phyloP scores from a whole-genome alignment of 202 grass and related monocot species.

The Zoysia matrella region DNA sequence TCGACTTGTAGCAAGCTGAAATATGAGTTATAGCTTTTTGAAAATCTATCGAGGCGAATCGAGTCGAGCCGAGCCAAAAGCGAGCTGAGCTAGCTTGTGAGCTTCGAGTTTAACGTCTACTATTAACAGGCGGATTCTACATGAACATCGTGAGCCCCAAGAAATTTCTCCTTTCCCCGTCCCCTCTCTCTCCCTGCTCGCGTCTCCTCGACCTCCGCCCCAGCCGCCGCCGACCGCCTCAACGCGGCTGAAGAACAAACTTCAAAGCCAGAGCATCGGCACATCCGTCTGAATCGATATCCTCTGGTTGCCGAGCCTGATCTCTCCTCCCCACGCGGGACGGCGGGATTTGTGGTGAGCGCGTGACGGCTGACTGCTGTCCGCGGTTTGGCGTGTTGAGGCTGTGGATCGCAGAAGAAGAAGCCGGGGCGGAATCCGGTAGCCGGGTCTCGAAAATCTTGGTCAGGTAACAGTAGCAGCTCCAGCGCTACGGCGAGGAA shows the following conservation, averaged over 20 bases:
- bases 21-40: no score
- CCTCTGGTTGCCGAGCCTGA: not conserved
- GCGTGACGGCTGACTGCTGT: conserved; percentile 40
- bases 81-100: no score
- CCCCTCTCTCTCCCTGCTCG: not conserved
- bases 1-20: no score
- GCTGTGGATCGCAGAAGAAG: conserved; percentile 50
- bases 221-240: conserved; percentile 25
- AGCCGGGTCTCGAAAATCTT: conserved; percentile 2
- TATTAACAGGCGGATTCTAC: not conserved
- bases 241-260: conserved; percentile 4
- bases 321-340: conserved; percentile 21
- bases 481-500: conserved; percentile 30
- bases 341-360: conserved; percentile 6
- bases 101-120: no score
- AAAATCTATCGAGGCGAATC: no score
- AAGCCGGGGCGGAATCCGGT: conserved; percentile 28
- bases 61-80: no score
- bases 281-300: not conserved
- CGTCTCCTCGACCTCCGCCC: not conserved
- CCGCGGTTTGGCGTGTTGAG: conserved; percentile 41
- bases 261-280: not conserved
- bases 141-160: not conserved
- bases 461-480: not conserved
- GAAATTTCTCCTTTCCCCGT: not conserved